These are phyloP conservation scores for Sarcodon sp. DNA, from an alignment of 768 basidiomycete genomes.

Conservation along the genomic window DNA sequence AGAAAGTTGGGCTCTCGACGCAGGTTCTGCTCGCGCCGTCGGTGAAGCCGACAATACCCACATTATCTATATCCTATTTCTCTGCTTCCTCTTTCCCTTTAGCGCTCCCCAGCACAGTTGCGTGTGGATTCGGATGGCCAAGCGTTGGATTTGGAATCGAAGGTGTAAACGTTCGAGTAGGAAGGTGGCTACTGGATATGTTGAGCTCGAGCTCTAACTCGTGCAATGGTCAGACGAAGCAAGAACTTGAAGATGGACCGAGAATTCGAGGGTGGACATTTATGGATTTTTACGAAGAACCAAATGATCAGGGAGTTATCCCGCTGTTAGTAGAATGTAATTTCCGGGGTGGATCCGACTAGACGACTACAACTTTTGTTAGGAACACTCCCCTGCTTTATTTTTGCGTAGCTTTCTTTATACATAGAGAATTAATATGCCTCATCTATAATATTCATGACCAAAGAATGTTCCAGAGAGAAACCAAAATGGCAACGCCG, in stretches of 20 bases:
- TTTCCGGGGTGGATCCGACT: too few species aligned
- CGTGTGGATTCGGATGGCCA: constrained; percentile 80
- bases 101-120: constrained; percentile 63
- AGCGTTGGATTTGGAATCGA: constrained; percentile 65
- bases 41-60: constrained; percentile 21
- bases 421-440: too few species aligned
- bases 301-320: constrained; percentile 35
- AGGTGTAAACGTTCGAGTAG: constrained; percentile 73
- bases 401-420: too few species aligned
- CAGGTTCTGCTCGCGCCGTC: constrained; percentile 33
- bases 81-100: constrained; percentile 77
- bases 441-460: too few species aligned
- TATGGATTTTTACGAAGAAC: constrained; percentile 62
- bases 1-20: constrained; percentile 57
- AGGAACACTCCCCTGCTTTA: too few species aligned
- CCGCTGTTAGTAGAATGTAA: constrained; percentile 72
- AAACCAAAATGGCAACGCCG: too few species aligned
- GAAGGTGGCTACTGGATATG: constrained; percentile 52
- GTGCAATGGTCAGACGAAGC: background rate
- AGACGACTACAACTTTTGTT: too few species aligned
- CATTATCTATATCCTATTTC: constrained; percentile 65
- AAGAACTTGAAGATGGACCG: constrained; percentile 17
- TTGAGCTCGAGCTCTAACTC: constrained; percentile 16
- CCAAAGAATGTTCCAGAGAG: too few species aligned
- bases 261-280: constrained; percentile 64